These are phyloP conservation scores for Leccinum pallidistipes DNA, from an alignment of 1,284 basidiomycete genomes.

Conservation along the genomic window DNA sequence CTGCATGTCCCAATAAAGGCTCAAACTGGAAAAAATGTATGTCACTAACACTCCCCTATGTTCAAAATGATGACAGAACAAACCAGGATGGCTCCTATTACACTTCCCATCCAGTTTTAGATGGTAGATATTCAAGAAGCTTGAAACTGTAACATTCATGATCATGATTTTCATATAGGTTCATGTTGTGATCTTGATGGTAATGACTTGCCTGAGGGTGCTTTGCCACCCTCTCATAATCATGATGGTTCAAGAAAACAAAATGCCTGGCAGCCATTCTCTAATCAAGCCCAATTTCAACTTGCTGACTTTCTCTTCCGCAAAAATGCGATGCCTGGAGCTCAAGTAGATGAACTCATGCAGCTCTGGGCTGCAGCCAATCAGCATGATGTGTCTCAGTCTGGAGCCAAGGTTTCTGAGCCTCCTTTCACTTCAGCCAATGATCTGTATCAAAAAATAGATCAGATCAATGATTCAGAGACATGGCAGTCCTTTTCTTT, in stretches of 20 bases:
- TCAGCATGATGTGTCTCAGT: background rate
- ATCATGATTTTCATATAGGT: background rate
- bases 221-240: background rate
- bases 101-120: background rate
- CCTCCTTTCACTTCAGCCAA: background rate
- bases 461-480: background rate
- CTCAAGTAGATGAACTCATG: background rate
- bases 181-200: background rate
- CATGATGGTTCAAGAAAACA: background rate
- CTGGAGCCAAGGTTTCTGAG: background rate
- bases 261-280: background rate
- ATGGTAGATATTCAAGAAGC: background rate
- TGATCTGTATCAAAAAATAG: background rate
- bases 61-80: background rate
- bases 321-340: background rate
- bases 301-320: background rate
- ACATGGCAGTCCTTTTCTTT: background rate
- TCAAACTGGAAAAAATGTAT: background rate
- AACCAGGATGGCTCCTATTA: background rate
- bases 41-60: background rate
- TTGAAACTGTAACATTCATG: background rate
- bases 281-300: background rate
- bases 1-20: background rate
- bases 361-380: background rate
- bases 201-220: background rate